Evolutionary conservation across 2,329 filamentous ascomycete species (phyloP).

Genomic region (Colletotrichum incanum): DNA sequence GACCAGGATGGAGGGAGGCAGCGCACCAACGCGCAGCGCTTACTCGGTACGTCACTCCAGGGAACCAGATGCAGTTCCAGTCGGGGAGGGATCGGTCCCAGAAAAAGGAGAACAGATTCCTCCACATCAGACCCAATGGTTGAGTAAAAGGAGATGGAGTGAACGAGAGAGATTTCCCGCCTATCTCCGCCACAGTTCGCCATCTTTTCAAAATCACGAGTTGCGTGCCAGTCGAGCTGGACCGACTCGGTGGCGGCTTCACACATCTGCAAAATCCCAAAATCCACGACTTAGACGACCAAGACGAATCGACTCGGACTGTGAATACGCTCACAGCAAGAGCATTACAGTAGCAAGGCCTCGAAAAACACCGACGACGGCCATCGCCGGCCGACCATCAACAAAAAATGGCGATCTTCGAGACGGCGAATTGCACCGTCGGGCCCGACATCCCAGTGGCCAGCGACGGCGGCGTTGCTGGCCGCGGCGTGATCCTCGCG

Average conservation of each 20-base stretch:
- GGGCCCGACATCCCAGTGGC: constrained; percentile 56
- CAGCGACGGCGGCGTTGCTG: constrained; percentile 72
- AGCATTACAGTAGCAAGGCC: neutral
- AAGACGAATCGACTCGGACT: neutral
- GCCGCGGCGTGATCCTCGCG: constrained; percentile 73
- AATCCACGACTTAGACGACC: neutral
- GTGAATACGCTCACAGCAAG: neutral
- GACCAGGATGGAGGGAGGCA: constrained; percentile 3
- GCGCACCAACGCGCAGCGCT: constrained; percentile 5
- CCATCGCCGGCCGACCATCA: neutral
- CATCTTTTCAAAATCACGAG: neutral
- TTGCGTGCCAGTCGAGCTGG: neutral
- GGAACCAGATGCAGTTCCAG: neutral
- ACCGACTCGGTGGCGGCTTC: neutral
- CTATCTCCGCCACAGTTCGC: neutral
- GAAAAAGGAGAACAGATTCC: neutral
- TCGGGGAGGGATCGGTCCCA: constrained; percentile 2
- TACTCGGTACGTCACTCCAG: neutral
- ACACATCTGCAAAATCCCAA: neutral
- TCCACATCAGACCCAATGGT: neutral
- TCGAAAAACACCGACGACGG: neutral
- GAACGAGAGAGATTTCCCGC: neutral
- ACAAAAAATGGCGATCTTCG: constrained; percentile 22
- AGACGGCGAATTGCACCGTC: constrained; percentile 25
- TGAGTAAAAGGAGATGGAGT: constrained; percentile 16